Evolutionary conservation across 2,329 filamentous ascomycete genomes (phyloP), one percentile per base, ranked within the genome.

Genomic region (Rugonectria rugulosa): DNA sequence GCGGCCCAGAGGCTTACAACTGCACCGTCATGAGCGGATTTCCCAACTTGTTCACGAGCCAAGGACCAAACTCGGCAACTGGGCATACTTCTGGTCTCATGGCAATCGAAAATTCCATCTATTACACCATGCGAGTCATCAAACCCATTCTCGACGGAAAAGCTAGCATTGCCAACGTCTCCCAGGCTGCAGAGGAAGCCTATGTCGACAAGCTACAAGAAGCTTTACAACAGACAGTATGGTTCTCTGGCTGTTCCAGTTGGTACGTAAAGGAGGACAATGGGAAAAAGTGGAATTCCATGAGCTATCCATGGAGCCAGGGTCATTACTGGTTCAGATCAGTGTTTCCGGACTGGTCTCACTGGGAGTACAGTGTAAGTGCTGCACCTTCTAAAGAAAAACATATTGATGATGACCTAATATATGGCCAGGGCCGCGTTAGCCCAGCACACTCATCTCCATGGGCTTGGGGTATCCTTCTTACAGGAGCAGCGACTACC

Each of bases 191-290:
- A 11, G 71, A 78, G 54, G 63, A 73, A 32, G 50, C 64, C 4
- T 69, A 61, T 27, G 66, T 68, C 2, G 68, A 70, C 9, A 45
- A 52, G 3, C 63, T 78, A 1, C 68, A 78, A 15, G 27, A 46
- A 11, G 53, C 69, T 14, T 62, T 77, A 0, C 40, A 58, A 9
- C 64, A 69, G 31, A 71, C 69, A 0, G 75, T 77, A 3, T 77
- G 75, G 44, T 55, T 67, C 11, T 71, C 64, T 1, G 73, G 66
- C 23, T 78, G 75, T 48, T 73, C 69, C 15, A 77, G 77, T 56
- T 78, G 73, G 75, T 77, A 78, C 53, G 75, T 78, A 36, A 69
- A 70, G n/a, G n/a, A n/a, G n/a, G n/a, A n/a, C n/a, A n/a, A n/a
- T n/a, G n/a, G n/a, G n/a, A n/a, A n/a, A n/a, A n/a, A n/a, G n/a